Evolutionary conservation across 108 stramenopile genomes (phyloP).

Genomic region (Chaetoceros tenuissimus): DNA sequence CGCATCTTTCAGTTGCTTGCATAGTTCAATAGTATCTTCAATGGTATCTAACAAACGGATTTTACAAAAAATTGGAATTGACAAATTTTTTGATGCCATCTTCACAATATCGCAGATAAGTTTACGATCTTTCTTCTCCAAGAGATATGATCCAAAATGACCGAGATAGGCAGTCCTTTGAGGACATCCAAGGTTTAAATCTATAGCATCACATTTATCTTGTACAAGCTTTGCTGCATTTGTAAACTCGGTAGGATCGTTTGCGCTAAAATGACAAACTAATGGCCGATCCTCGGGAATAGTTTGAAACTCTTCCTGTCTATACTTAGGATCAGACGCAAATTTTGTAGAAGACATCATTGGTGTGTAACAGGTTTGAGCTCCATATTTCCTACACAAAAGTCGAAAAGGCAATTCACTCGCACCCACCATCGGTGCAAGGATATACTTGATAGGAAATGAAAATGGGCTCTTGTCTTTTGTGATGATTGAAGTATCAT

Average conservation of each 20-base stretch:
- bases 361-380: conserved; percentile 91
- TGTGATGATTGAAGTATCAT: neutral
- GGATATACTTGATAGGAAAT: conserved; percentile 48
- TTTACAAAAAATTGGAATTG: conserved; percentile 83
- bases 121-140: conserved; percentile 64
- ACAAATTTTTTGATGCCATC: conserved; percentile 40
- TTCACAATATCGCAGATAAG: conserved; percentile 64
- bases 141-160: conserved; percentile 86
- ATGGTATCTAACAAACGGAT: conserved; percentile 81
- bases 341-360: conserved; percentile 90
- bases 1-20: conserved; percentile 62
- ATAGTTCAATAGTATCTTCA: conserved; percentile 69
- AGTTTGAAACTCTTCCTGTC: conserved; percentile 63
- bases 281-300: conserved; percentile 81
- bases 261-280: conserved; percentile 86
- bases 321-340: conserved; percentile 39
- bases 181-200: conserved; percentile 91
- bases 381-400: conserved; percentile 90
- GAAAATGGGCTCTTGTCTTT: conserved; percentile 18
- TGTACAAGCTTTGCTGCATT: conserved; percentile 39
- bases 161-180: conserved; percentile 88
- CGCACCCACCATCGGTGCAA: conserved; percentile 98
- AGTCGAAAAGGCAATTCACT: conserved; percentile 84
- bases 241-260: conserved; percentile 62
- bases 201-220: conserved; percentile 77